A percentile compares a stretch with the other conserved stretches of the same genome.
Conservation (phyloP, 1,284 basidiomycete species). For the Leccinum huronense region DNA sequence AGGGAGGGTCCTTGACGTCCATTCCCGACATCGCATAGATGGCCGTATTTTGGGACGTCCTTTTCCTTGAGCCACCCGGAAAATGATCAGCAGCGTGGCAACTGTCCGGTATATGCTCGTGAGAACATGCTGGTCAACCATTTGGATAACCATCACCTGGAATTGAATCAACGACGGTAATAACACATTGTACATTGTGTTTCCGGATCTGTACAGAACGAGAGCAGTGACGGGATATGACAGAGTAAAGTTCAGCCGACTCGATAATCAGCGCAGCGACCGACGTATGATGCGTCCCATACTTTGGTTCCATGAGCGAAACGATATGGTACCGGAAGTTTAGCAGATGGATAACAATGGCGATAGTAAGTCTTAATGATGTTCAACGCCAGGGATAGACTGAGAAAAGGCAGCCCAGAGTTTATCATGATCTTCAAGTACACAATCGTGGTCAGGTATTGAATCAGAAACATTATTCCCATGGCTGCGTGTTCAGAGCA, state of each 20-base stretch:
- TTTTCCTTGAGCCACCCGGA: too few relatives aligned
- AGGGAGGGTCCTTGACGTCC: too few relatives aligned
- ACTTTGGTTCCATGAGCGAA: not conserved
- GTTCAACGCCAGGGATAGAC: not conserved
- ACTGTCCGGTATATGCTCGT: too few relatives aligned
- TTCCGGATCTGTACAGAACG: not conserved
- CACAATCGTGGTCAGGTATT: not conserved
- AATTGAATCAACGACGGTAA: not conserved
- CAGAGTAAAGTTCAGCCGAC: not conserved
- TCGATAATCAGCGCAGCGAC: not conserved
- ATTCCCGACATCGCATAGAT: too few relatives aligned
- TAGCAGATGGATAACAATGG: not conserved
- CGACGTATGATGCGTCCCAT: not conserved
- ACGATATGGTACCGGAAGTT: not conserved
- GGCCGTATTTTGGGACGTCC: too few relatives aligned
- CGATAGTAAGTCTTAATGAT: not conserved
- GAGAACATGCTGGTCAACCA: too few relatives aligned
- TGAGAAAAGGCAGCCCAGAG: not conserved
- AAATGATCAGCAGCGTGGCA: too few relatives aligned
- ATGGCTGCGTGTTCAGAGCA: not conserved
- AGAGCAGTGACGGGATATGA: not conserved
- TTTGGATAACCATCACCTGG: not conserved
- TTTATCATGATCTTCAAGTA: not conserved
- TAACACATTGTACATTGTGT: not conserved
- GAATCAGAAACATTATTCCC: not conserved